Evolutionary conservation across 495 filamentous ascomycete genomes (phyloP).

Genomic region (Parathielavia appendiculata): DNA sequence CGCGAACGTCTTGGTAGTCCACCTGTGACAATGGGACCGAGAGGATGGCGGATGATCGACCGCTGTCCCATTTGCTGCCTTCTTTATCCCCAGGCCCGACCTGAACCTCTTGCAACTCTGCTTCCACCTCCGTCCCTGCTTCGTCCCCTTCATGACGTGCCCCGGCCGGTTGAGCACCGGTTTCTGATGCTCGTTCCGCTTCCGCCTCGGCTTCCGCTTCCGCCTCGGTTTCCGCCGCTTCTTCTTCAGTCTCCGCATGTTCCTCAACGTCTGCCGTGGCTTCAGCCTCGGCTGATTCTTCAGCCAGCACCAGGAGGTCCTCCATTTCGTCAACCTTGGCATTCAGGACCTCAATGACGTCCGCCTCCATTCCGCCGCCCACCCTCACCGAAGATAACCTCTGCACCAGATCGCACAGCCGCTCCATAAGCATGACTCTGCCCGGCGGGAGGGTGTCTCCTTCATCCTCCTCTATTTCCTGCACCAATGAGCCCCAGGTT

Average conservation of each 20-base stretch:
- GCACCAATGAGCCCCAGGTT: slow-evolving; percentile 7
- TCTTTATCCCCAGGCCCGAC: background rate
- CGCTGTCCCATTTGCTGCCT: background rate
- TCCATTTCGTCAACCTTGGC: slow-evolving; percentile 47
- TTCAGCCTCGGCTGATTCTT: slow-evolving; percentile 16
- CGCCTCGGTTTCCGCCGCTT: background rate
- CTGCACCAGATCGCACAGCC: slow-evolving; percentile 44
- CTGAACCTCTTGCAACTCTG: background rate
- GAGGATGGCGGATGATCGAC: background rate
- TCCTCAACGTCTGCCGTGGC: background rate
- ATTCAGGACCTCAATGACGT: slow-evolving; percentile 34
- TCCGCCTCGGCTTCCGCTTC: background rate
- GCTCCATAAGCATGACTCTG: slow-evolving; percentile 40
- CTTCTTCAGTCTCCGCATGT: background rate
- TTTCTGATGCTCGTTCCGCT: background rate
- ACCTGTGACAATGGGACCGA: background rate
- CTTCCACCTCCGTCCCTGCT: background rate
- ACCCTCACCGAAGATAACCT: slow-evolving; percentile 28
- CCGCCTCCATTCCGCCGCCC: slow-evolving; percentile 24
- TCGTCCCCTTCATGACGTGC: background rate
- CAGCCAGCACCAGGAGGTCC: slow-evolving; percentile 22
- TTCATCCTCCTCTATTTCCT: background rate
- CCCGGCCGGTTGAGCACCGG: too few species aligned
- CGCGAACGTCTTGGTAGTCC: slow-evolving; percentile 3
- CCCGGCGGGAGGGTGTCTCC: slow-evolving; percentile 37